Evolutionary conservation across 2,329 filamentous ascomycete species (phyloP), one percentile per base, ranked within the genome.

Genomic region (Calcarisporium arbuscula): DNA sequence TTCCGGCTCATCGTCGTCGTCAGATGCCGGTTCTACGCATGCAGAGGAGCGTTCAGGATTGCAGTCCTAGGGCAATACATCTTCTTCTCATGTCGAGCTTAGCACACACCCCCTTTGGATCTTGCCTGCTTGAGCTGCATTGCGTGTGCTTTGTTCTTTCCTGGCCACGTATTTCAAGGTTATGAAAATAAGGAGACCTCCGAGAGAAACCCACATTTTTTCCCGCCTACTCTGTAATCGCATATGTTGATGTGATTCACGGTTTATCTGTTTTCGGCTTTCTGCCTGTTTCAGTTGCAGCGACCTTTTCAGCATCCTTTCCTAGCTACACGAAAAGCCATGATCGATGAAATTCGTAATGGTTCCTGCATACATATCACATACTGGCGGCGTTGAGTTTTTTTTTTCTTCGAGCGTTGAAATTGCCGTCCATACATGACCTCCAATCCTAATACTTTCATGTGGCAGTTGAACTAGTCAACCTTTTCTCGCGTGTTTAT

Each of bases 331-430:
- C n/a, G n/a, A 44, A 48, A 38, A 32, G 41, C 35, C 35, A 47
- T 36, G 34, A 47, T 45, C 35, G 35, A 41, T 38, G n/a, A n/a
- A n/a, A n/a, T 39, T 39, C 42, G 31, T 32, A 36, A 38, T 43
- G 41, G 43, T 38, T 42, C 44, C n/a, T 40, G 48, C 49, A 54
- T 52, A 34, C 51, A 51, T 41, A 53, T 44, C 51, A 51, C 55
- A 58, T 58, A 44, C 34, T 37, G 53, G 42, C 34, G 55, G 55
- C 50, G 55, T 58, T 53, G 35, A 34, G 47, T 48, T 38, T 41
- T 49, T 48, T 50, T 29, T 22, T 25, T 9, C 28, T 36, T 20
- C 17, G 30, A 25, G 30, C 30, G 30, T 32, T 11, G 22, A 22
- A 25, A 20, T 4, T 19, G 19, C 25, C 15, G 11, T 17, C 15